Evolutionary conservation across 495 filamentous ascomycete genomes (phyloP).

Genomic region (Trichoderma asperelloides): DNA sequence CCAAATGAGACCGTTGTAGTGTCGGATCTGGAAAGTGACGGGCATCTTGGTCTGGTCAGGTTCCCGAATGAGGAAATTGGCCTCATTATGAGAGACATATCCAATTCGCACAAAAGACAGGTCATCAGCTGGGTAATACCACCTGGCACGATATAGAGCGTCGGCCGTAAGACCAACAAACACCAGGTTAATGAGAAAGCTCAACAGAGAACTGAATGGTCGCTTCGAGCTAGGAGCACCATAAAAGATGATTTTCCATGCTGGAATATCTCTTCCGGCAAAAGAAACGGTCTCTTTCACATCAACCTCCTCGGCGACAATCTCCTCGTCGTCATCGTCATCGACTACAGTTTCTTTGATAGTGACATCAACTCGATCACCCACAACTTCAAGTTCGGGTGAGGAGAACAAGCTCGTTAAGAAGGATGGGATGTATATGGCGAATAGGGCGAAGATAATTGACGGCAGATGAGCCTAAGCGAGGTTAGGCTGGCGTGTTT

Average conservation of each 20-base stretch:
- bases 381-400: slow-evolving; percentile 50
- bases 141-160: slow-evolving; percentile 58
- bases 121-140: slow-evolving; percentile 60
- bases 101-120: slow-evolving; percentile 77
- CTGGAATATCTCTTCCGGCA: slow-evolving; percentile 26
- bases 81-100: slow-evolving; percentile 71
- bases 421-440: slow-evolving; percentile 64
- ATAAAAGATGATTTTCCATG: slow-evolving; percentile 57
- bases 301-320: slow-evolving; percentile 39
- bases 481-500: slow-evolving; percentile 13
- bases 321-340: slow-evolving; percentile 15
- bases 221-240: slow-evolving; percentile 64
- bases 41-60: slow-evolving; percentile 67
- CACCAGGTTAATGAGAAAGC: slow-evolving; percentile 59
- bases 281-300: slow-evolving; percentile 42
- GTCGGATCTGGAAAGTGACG: slow-evolving; percentile 51
- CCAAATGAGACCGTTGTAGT: slow-evolving; percentile 50
- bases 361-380: slow-evolving; percentile 52
- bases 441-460: slow-evolving; percentile 59
- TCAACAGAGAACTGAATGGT: slow-evolving; percentile 46
- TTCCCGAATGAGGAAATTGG: slow-evolving; percentile 77
- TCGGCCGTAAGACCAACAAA: slow-evolving; percentile 62
- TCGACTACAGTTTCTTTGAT: slow-evolving; percentile 42
- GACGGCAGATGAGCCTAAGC: slow-evolving; percentile 31
- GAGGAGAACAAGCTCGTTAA: slow-evolving; percentile 47